These are phyloP conservation scores for Tylopilus plumbeoviolaceoides DNA, from an alignment of 768 basidiomycete species.

Conservation along the genomic window DNA sequence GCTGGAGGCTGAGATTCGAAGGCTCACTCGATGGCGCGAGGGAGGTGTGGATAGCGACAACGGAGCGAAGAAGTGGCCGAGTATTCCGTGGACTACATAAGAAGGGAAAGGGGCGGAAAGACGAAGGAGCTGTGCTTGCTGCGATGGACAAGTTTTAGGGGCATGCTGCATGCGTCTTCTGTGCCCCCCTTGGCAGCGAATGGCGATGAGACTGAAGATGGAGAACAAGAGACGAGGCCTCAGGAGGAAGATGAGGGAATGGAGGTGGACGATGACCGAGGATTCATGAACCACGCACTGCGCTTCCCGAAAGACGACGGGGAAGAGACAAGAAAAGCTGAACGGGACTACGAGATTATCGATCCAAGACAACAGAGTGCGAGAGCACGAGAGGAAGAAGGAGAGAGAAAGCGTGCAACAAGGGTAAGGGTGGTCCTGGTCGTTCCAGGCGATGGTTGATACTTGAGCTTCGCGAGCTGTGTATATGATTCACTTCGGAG, in stretches of 20 bases:
- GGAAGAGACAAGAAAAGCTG: slow-evolving; percentile 73
- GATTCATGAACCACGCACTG: slow-evolving; percentile 68
- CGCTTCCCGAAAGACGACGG: slow-evolving; percentile 76
- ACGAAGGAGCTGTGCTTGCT: slow-evolving; percentile 70
- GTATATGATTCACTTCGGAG: too few relatives aligned
- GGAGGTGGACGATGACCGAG: slow-evolving; percentile 75
- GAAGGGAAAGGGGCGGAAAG: slow-evolving; percentile 56
- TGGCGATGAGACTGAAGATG: slow-evolving; percentile 12
- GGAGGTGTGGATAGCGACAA: slow-evolving; percentile 64
- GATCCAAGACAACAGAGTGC: slow-evolving; percentile 74
- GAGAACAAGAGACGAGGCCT: slow-evolving; percentile 12
- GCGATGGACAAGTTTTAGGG: slow-evolving; percentile 67
- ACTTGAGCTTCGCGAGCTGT: too few relatives aligned
- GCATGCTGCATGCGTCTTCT: slow-evolving; percentile 48
- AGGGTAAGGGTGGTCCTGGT: slow-evolving; percentile 18
- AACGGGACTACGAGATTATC: slow-evolving; percentile 86
- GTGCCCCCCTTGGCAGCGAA: slow-evolving; percentile 30
- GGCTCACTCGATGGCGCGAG: slow-evolving; percentile 58
- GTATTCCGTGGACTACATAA: slow-evolving; percentile 60
- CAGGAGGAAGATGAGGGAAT: slow-evolving; percentile 48
- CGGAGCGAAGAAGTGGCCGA: slow-evolving; percentile 60
- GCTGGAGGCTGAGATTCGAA: slow-evolving; percentile 87
- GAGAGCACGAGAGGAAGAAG: slow-evolving; percentile 73
- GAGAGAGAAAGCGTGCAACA: slow-evolving; percentile 50
- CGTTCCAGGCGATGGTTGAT: slow-evolving; percentile 20